Evolutionary conservation across 2,329 filamentous ascomycete species (phyloP).

Genomic region (Aspergillus novoparasiticus): DNA sequence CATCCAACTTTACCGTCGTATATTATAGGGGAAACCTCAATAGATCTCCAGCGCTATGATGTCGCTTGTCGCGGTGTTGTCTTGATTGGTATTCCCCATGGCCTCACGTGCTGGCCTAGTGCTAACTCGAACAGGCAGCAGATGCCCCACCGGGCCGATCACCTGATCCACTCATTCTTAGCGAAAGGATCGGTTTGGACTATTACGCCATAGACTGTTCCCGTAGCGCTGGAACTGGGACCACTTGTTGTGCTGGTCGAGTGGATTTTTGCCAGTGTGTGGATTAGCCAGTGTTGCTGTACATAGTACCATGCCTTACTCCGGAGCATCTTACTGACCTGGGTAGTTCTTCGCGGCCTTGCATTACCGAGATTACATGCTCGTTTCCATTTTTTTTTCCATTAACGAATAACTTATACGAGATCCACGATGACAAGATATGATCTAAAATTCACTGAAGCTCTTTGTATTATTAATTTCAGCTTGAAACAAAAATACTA

Average conservation of each 20-base stretch:
- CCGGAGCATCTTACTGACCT: not conserved
- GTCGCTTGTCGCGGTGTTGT: not conserved
- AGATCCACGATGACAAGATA: no score
- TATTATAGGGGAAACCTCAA: not conserved
- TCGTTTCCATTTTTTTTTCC: no score
- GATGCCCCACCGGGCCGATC: not conserved
- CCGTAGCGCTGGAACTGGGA: not conserved
- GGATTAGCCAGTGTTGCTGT: not conserved
- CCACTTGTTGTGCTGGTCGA: not conserved
- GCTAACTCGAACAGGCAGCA: not conserved
- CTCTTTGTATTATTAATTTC: no score
- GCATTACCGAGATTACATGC: not conserved
- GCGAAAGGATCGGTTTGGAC: not conserved
- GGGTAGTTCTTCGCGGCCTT: not conserved
- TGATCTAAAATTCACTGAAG: no score
- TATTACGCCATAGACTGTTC: conserved; percentile 3
- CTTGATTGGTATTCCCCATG: not conserved
- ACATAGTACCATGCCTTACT: not conserved
- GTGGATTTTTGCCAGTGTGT: not conserved
- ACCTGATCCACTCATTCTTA: not conserved
- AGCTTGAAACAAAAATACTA: not conserved
- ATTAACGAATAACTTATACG: no score
- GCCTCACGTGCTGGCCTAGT: not conserved
- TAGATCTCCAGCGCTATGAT: not conserved
- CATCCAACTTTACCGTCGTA: not conserved